A percentile compares a stretch with the other conserved stretches of the same genome.
Conservation (phyloP, 1,284 basidiomycete genomes). For the Ganoderma resinaceum region DNA sequence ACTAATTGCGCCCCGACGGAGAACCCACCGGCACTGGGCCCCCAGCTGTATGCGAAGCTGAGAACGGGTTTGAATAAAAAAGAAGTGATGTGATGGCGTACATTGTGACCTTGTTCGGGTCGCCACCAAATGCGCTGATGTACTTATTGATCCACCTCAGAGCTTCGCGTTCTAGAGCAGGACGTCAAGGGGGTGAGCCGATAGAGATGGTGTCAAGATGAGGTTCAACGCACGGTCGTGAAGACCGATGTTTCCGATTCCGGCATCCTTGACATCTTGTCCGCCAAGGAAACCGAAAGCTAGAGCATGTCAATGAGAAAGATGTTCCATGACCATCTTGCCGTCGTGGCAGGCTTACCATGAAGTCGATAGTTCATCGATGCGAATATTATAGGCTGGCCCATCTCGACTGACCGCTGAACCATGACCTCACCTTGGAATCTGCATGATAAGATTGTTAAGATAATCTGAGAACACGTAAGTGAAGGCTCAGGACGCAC, state of each 20-base stretch:
- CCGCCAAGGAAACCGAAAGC: conserved; percentile 57
- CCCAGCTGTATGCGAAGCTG: conserved; percentile 38
- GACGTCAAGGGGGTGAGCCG: neutral
- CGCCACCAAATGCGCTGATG: conserved; percentile 48
- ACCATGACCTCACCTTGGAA: neutral
- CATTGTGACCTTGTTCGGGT: conserved; percentile 44
- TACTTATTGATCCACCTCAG: conserved; percentile 61
- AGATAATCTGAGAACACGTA: neutral
- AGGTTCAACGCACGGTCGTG: conserved; percentile 52
- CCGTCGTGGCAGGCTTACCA: neutral
- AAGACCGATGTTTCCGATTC: conserved; percentile 60
- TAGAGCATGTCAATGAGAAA: conserved; percentile 28
- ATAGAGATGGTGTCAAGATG: neutral
- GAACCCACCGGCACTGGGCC: conserved; percentile 49
- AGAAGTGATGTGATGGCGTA: neutral
- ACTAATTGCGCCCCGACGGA: conserved; percentile 43
- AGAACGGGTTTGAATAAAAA: neutral
- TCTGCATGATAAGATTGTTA: neutral
- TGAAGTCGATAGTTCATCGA: neutral
- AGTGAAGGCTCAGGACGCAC: neutral
- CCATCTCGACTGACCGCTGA: neutral
- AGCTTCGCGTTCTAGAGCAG: conserved; percentile 36
- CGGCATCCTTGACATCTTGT: conserved; percentile 54
- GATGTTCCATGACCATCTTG: neutral
- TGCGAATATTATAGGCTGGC: neutral